Conservation (phyloP, 768 basidiomycete species). For the Podaxis pistillaris region DNA sequence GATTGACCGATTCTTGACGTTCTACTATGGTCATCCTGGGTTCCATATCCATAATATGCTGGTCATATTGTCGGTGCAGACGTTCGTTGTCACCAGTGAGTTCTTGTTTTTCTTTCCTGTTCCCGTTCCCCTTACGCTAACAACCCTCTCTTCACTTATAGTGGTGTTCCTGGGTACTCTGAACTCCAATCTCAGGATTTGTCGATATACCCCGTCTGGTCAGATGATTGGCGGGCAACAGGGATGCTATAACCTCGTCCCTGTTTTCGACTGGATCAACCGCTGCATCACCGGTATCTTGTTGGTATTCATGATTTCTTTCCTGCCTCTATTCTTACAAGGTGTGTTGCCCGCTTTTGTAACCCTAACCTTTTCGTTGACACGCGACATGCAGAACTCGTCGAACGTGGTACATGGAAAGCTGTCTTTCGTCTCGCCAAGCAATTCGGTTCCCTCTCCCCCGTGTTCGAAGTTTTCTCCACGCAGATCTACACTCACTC, state of each 20-base stretch:
- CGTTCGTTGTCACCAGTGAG: slow-evolving; percentile 90
- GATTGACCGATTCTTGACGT: slow-evolving; percentile 97
- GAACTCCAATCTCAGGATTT: slow-evolving; percentile 77
- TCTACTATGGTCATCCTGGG: slow-evolving; percentile 99
- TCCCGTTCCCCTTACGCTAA: neutral
- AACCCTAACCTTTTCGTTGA: neutral
- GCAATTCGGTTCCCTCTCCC: slow-evolving; percentile 92
- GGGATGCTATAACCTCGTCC: slow-evolving; percentile 93
- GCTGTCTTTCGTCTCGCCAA: slow-evolving; percentile 90
- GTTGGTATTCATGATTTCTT: slow-evolving; percentile 97
- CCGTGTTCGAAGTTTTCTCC: slow-evolving; percentile 96
- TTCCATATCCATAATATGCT: slow-evolving; percentile 99
- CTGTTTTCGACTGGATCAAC: slow-evolving; percentile 94
- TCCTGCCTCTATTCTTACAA: slow-evolving; percentile 93
- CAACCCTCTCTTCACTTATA: slow-evolving; percentile 29
- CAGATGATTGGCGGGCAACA: slow-evolving; percentile 73
- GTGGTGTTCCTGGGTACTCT: slow-evolving; percentile 96
- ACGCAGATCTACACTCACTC: slow-evolving; percentile 99
- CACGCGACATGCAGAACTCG: slow-evolving; percentile 63
- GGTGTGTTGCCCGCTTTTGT: slow-evolving; percentile 43
- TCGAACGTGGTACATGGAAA: slow-evolving; percentile 91
- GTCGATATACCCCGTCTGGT: slow-evolving; percentile 71
- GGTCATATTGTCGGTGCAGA: slow-evolving; percentile 93
- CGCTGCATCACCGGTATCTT: slow-evolving; percentile 98
- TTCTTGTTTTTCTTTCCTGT: neutral